Evolutionary conservation across 176 grass and related monocot genomes (phyloP), one percentile per base, ranked within the genome.

Genomic region (Paspalum notatum): DNA sequence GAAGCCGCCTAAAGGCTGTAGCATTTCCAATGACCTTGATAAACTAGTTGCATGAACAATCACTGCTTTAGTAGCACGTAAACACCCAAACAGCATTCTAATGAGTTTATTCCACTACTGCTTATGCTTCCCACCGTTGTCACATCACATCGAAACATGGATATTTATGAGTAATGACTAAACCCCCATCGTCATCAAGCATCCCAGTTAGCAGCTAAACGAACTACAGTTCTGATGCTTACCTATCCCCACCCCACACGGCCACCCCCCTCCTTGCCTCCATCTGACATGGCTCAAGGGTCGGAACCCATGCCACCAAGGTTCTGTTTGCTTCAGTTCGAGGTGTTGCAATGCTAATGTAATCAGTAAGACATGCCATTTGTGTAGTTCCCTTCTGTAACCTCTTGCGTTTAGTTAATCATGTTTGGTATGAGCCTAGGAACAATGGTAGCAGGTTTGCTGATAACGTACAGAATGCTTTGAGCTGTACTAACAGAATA

Each of bases 11-110:
- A 5, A 58, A 63, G 18, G 24, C 2, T 1, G 1, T 13, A 56
- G 13, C 24, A 73, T 58, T 66, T 86, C 47, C 45, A 55, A 66
- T 14, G 45, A 37, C 26, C n/a, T n/a, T n/a, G 10, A 27, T 50
- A 53, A 66, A 18, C 39, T 65, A 66, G 18, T 65, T 63, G 41
- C 6, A 2, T 18, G 53, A 40, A 55, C 43, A 18, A 5, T 44
- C 55, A 10, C 12, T 46, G 8, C 10, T 26, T 6, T 45, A 45
- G 55, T 39, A 11, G 4, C 16, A 51, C 15, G 8, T 3, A 39
- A 64, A 64, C 16, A 38, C 8, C 27, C 45, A 65, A 14, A 65
- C 6, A 51, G 11, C 22, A 51, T 5, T 2, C 15, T 6, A 3
- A 62, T 37, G 6, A 13, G 49, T 62, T 42, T 18, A 63, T 49